Percentiles rank a stretch among this genome's conserved stretches.
Evolutionary conservation across 176 grass and related monocot genomes (phyloP).

Genomic region (Musa itinerans): DNA sequence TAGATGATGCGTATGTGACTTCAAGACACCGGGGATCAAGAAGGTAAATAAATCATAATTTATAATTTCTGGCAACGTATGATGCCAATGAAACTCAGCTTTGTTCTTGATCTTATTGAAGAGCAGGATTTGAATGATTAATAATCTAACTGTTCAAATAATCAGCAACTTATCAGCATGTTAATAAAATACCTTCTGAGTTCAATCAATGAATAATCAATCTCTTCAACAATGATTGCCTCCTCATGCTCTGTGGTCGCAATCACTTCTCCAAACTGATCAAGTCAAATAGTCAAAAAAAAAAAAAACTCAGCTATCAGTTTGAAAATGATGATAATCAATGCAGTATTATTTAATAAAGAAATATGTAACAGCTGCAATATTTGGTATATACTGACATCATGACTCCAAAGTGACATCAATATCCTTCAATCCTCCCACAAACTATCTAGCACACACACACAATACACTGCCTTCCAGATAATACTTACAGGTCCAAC

Average conservation of each 20-base stretch:
- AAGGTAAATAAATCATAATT: too few relatives aligned
- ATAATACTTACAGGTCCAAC: slow-evolving; percentile 72
- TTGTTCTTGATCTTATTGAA: too few relatives aligned
- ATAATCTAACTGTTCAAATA: not conserved
- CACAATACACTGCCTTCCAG: not conserved
- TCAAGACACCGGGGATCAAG: too few relatives aligned
- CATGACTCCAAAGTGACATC: not conserved
- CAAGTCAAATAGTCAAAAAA: slow-evolving; percentile 14
- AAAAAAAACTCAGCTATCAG: not conserved
- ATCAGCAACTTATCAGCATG: not conserved
- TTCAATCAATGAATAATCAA: slow-evolving; percentile 87
- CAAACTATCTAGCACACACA: not conserved
- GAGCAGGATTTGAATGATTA: too few relatives aligned
- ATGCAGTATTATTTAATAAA: not conserved
- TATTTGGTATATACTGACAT: slow-evolving; percentile 2
- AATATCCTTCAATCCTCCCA: not conserved
- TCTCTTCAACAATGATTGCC: slow-evolving; percentile 50
- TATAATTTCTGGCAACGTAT: too few relatives aligned
- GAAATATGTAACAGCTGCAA: not conserved
- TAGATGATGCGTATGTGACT: too few relatives aligned
- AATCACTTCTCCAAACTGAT: slow-evolving; percentile 88
- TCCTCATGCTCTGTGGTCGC: slow-evolving; percentile 75
- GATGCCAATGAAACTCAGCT: too few relatives aligned
- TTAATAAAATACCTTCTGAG: slow-evolving; percentile 46
- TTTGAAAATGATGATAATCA: not conserved